These are phyloP conservation scores for Inga leiocalycina DNA, from an alignment of 306 rosid genomes.

Conservation along the genomic window DNA sequence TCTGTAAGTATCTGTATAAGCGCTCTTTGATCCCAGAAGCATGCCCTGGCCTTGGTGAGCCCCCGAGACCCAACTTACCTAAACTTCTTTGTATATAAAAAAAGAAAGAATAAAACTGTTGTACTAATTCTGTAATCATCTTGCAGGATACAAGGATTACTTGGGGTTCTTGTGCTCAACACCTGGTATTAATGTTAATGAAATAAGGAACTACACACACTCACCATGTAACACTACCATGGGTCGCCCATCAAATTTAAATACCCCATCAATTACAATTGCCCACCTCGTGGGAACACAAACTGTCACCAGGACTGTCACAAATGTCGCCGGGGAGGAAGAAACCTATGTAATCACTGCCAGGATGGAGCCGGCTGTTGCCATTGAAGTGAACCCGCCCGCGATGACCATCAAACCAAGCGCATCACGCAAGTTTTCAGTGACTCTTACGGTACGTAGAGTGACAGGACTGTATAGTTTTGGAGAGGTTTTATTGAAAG, in stretches of 20 bases:
- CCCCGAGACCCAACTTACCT: no score
- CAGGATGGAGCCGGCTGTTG: conserved; percentile 88
- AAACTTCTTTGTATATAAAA: no score
- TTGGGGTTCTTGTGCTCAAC: conserved; percentile 96
- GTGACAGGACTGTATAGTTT: conserved; percentile 82
- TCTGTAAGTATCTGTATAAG: no score
- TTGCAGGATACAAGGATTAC: conserved; percentile 80
- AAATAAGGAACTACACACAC: conserved; percentile 81
- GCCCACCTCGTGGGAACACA: conserved; percentile 81
- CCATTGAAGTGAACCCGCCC: conserved; percentile 80
- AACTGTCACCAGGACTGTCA: conserved; percentile 71
- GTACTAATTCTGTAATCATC: conserved; percentile 21
- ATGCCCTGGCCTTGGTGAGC: no score
- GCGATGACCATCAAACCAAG: conserved; percentile 83
- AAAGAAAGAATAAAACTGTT: not conserved
- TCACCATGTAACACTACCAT: conserved; percentile 75
- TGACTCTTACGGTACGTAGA: conserved; percentile 79
- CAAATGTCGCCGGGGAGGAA: conserved; percentile 82
- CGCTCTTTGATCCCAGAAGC: no score
- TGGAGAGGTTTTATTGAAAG: conserved; percentile 89
- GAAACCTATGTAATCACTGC: conserved; percentile 81
- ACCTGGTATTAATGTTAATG: conserved; percentile 77
- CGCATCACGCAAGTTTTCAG: conserved; percentile 70
- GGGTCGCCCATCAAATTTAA: conserved; percentile 78
- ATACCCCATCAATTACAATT: conserved; percentile 83